Evolutionary conservation across 495 filamentous ascomycete species (phyloP).

Genomic region (Podospora sp.): DNA sequence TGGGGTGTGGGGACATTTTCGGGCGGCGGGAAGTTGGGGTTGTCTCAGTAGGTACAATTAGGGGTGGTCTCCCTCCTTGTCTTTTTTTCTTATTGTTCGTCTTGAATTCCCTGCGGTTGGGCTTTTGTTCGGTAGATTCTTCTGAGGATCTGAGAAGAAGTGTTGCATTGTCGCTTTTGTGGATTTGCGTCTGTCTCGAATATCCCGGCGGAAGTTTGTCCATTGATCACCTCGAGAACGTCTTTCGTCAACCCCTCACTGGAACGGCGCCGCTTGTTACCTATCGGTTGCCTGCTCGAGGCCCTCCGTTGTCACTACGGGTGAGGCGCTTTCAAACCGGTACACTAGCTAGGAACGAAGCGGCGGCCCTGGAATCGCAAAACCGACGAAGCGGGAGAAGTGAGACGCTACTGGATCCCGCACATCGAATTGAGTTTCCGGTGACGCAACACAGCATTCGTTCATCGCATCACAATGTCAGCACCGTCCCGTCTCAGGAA

Average conservation of each 20-base stretch:
- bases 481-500: slow-evolving; percentile 52
- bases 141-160: background rate
- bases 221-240: no score
- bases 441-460: background rate
- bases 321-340: no score
- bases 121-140: background rate
- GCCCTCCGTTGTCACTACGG: no score
- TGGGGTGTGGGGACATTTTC: background rate
- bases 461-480: slow-evolving; percentile 40
- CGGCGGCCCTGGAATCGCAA: no score
- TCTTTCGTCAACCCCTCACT: no score
- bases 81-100: background rate
- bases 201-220: no score
- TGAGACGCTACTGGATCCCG: background rate
- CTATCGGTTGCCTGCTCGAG: no score
- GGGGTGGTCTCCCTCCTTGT: background rate
- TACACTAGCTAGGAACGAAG: no score
- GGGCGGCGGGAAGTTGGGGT: background rate
- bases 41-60: background rate
- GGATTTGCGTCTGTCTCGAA: no score
- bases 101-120: background rate
- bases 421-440: background rate
- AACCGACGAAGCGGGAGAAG: no score
- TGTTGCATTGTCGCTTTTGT: no score
- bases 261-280: no score